Evolutionary conservation across 768 basidiomycete species (phyloP).

Genomic region (Suillus brevipes): DNA sequence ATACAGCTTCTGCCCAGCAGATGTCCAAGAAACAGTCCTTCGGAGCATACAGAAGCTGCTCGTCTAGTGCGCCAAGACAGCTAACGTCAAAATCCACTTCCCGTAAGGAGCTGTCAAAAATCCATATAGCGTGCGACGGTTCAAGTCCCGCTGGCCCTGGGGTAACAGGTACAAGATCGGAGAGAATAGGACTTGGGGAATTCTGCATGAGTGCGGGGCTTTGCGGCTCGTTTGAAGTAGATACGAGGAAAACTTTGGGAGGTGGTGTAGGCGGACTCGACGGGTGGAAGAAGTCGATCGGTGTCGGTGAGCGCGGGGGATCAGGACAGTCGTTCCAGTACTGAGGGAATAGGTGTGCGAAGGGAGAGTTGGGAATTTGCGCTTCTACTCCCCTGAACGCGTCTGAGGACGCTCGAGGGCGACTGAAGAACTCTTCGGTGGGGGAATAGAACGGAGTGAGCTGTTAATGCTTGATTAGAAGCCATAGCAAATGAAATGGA

Average conservation of each 20-base stretch:
- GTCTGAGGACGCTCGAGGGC: conserved; percentile 18
- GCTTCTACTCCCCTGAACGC: background rate
- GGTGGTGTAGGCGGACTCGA: background rate
- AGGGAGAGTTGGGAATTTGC: background rate
- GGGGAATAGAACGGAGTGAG: conserved; percentile 25
- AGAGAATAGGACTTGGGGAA: background rate
- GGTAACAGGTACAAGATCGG: background rate
- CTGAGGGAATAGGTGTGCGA: background rate
- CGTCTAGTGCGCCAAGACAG: conserved; percentile 39
- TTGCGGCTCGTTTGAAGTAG: background rate
- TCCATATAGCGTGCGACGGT: background rate
- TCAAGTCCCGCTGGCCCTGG: background rate
- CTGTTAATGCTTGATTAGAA: conserved; percentile 17
- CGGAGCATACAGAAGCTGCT: conserved; percentile 41
- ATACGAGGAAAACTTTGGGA: background rate
- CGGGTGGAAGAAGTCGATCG: conserved; percentile 2
- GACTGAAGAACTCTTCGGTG: conserved; percentile 12
- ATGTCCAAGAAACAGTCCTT: conserved; percentile 39
- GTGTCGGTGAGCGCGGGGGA: conserved; percentile 4
- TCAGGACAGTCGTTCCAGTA: background rate
- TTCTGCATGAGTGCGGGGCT: background rate
- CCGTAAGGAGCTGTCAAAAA: conserved; percentile 27
- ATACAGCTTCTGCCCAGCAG: conserved; percentile 40
- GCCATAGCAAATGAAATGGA: background rate
- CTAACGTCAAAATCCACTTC: conserved; percentile 37